A percentile compares a stretch with the other conserved stretches of the same genome.
Conservation (phyloP, 345 rosid species). For the Eutrema japonicum region DNA sequence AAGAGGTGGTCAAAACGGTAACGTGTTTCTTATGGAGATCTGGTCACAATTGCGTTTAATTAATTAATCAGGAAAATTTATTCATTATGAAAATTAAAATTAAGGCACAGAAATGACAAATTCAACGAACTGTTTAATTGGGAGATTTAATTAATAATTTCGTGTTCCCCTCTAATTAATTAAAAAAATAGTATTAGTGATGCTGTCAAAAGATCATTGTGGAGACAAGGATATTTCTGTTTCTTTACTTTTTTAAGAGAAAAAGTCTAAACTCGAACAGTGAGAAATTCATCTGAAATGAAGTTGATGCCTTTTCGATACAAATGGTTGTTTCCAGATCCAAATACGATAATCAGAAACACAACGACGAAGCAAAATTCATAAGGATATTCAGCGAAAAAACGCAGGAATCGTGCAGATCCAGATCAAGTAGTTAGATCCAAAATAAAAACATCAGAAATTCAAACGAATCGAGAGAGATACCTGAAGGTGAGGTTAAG, state of each 20-base stretch:
- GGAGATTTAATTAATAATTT: not conserved
- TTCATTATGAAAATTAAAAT: not conserved
- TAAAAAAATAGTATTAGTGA: not conserved
- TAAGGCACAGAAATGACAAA: slow-evolving; percentile 18
- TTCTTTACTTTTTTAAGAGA: not conserved
- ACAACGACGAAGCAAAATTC: not conserved
- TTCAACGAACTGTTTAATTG: not conserved
- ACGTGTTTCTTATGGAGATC: slow-evolving; percentile 48
- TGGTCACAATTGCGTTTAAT: slow-evolving; percentile 13
- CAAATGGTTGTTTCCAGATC: slow-evolving; percentile 17
- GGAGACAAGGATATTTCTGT: slow-evolving; percentile 25
- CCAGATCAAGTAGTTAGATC: slow-evolving; percentile 4
- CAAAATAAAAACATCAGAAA: not conserved
- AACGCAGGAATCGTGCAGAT: slow-evolving; percentile 7
- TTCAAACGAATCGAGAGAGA: not conserved
- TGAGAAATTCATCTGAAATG: slow-evolving; percentile 1
- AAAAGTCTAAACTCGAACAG: slow-evolving; percentile 33
- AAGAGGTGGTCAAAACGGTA: slow-evolving; percentile 47
- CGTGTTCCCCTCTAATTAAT: not conserved
- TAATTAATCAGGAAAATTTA: not conserved
- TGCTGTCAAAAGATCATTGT: slow-evolving; percentile 38
- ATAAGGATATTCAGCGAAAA: not conserved
- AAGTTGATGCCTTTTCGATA: not conserved
- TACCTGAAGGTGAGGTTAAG: slow-evolving; percentile 42
- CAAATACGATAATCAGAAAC: not conserved